A percentile compares a stretch with the other conserved stretches of the same genome.
These are phyloP conservation scores for Miscanthus lutarioriparius DNA, from an alignment of 176 grass and related monocot species.

Conservation along the genomic window DNA sequence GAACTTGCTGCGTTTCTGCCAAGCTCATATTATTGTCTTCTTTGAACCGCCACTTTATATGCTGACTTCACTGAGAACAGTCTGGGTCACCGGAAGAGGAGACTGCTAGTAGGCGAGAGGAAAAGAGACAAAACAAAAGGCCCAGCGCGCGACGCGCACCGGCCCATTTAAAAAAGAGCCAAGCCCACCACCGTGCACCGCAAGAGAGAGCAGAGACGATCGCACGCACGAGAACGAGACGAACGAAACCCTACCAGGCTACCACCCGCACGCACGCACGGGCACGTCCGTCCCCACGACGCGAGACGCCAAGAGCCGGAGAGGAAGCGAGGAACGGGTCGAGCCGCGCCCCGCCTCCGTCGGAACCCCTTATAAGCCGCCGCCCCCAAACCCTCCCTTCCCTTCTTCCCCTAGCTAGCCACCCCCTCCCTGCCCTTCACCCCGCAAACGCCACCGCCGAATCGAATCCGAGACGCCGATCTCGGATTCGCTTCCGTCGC, in stretches of 20 bases:
- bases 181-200: neutral
- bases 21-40: too few species aligned
- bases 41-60: too few species aligned
- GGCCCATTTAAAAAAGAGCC: neutral
- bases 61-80: too few species aligned
- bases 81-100: neutral
- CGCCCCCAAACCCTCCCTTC: neutral
- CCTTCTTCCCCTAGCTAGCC: neutral
- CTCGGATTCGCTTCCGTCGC: constrained; percentile 32
- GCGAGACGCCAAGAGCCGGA: neutral
- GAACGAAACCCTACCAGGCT: constrained; percentile 7
- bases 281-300: neutral
- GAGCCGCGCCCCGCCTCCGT: constrained; percentile 48
- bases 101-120: too few species aligned
- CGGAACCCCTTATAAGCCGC: constrained; percentile 49
- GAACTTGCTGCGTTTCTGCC: too few species aligned
- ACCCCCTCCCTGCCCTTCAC: neutral
- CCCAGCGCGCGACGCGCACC: neutral
- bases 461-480: constrained; percentile 48
- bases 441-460: neutral
- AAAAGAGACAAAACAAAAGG: neutral
- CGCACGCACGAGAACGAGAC: neutral
- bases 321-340: constrained; percentile 11
- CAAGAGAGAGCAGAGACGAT: neutral
- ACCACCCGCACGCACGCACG: neutral